Percentiles rank a stretch among this genome's conserved stretches.
Conservation (phyloP, 139 green algal genomes). For the Desmodesmus armatus region DNA sequence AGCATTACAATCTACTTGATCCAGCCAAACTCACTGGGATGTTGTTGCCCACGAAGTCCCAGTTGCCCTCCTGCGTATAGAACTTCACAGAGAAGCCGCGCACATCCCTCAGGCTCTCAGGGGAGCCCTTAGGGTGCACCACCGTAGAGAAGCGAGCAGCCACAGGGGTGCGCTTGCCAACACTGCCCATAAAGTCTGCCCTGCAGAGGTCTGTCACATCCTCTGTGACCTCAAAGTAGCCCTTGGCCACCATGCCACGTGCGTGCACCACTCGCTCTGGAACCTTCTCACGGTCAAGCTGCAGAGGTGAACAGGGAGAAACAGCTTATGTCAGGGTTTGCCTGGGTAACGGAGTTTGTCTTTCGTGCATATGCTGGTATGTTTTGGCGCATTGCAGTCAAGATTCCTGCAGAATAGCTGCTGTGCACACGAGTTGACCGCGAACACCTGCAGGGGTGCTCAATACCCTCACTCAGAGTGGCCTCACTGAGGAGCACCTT, state of each 20-base stretch:
- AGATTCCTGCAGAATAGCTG: too few species aligned
- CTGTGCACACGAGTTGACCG: too few species aligned
- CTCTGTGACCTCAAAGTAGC: slow-evolving; percentile 82
- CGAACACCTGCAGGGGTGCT: too few species aligned
- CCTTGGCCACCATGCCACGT: slow-evolving; percentile 83
- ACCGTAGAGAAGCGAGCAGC: slow-evolving; percentile 72
- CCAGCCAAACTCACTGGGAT: slow-evolving; percentile 54
- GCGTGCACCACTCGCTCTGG: slow-evolving; percentile 91
- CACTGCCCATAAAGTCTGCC: slow-evolving; percentile 64
- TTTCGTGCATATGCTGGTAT: too few species aligned
- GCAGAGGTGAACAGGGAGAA: slow-evolving; percentile 51
- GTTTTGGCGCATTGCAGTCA: too few species aligned
- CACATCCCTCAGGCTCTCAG: slow-evolving; percentile 72
- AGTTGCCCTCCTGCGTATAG: slow-evolving; percentile 77
- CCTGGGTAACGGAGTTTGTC: too few species aligned
- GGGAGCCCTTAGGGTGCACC: slow-evolving; percentile 60
- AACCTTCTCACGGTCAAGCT: slow-evolving; percentile 71
- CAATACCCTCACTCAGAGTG: too few species aligned
- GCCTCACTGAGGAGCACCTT: too few species aligned
- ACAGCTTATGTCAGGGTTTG: too few species aligned
- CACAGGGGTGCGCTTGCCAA: slow-evolving; percentile 67
- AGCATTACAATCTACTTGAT: too few species aligned
- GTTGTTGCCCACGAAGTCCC: slow-evolving; percentile 78
- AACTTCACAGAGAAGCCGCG: slow-evolving; percentile 81
- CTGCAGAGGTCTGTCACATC: slow-evolving; percentile 64